These are phyloP conservation scores for Pestalotiopsis sp. DNA, from an alignment of 2,329 filamentous ascomycete species.

Conservation along the genomic window DNA sequence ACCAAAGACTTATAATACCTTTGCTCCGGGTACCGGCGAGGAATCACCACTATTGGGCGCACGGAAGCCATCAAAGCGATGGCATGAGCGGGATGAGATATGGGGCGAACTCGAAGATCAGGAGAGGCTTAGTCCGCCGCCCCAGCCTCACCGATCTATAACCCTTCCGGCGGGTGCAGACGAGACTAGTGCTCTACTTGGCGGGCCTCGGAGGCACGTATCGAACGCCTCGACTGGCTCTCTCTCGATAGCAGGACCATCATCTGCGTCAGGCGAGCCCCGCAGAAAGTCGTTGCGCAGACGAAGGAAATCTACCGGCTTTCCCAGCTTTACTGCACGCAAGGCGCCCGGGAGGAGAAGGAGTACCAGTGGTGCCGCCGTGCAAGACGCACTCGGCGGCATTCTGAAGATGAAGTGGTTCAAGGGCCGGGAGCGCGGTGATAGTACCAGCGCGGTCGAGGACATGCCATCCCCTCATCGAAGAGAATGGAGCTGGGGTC, in stretches of 20 bases:
- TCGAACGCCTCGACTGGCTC: constrained; percentile 30
- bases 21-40: constrained; percentile 40
- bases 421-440: constrained; percentile 31
- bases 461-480: not conserved
- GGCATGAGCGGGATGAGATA: constrained; percentile 75
- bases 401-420: constrained; percentile 60
- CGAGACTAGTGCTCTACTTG: constrained; percentile 43
- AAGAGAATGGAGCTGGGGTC: constrained; percentile 10
- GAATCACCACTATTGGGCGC: constrained; percentile 39
- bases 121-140: constrained; percentile 44
- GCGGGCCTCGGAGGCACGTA: constrained; percentile 19
- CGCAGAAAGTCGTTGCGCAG: constrained; percentile 38
- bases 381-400: constrained; percentile 53
- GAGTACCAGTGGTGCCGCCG: constrained; percentile 29
- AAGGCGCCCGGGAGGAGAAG: constrained; percentile 36
- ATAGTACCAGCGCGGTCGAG: constrained; percentile 14
- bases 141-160: constrained; percentile 46
- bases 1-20: constrained; percentile 49
- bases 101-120: constrained; percentile 88
- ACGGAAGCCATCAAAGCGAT: constrained; percentile 53
- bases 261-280: constrained; percentile 18
- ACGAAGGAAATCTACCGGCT: constrained; percentile 61
- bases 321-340: constrained; percentile 61
- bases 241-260: constrained; percentile 23
- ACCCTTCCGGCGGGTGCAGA: constrained; percentile 43